phyloP scores from a whole-genome alignment of 2,329 filamentous ascomycete species.

The Byssothecium circinans region DNA sequence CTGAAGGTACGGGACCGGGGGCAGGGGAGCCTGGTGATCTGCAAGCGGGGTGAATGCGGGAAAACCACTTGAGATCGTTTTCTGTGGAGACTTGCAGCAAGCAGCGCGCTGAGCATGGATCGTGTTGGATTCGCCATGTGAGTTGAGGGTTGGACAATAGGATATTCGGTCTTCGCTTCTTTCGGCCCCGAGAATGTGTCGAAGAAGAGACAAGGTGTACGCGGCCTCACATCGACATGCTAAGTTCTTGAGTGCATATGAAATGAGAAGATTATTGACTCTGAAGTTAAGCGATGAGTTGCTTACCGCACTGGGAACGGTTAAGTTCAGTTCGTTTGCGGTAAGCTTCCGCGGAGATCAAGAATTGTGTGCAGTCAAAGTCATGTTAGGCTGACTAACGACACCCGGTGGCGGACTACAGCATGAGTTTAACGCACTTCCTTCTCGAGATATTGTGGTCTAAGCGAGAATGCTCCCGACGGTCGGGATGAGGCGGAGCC shows the following conservation, averaged over 20 bases:
- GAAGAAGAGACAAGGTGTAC: slow-evolving; percentile 16
- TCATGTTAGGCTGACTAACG: neutral
- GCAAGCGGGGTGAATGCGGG: slow-evolving; percentile 31
- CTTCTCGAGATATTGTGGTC: neutral
- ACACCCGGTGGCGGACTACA: neutral
- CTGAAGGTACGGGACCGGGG: neutral
- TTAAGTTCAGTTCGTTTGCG: neutral
- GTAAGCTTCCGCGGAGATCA: neutral
- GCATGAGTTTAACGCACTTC: neutral
- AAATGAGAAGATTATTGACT: neutral
- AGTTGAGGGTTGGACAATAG: neutral
- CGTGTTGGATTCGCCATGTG: slow-evolving; percentile 5
- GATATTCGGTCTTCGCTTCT: neutral
- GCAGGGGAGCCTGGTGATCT: neutral
- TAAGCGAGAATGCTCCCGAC: neutral
- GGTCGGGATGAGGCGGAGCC: slow-evolving; percentile 2
- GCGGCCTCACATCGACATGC: slow-evolving; percentile 24
- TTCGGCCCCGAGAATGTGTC: slow-evolving; percentile 4
- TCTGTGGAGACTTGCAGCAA: slow-evolving; percentile 13
- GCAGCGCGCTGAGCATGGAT: slow-evolving; percentile 3
- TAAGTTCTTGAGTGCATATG: slow-evolving; percentile 1
- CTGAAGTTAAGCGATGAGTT: neutral
- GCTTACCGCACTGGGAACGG: neutral
- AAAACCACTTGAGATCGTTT: slow-evolving; percentile 21
- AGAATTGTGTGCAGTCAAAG: neutral